A percentile compares a stretch with the other conserved stretches of the same genome.
phyloP scores from a whole-genome alignment of 164 flowering plant species.

The Pachysandra terminalis region DNA sequence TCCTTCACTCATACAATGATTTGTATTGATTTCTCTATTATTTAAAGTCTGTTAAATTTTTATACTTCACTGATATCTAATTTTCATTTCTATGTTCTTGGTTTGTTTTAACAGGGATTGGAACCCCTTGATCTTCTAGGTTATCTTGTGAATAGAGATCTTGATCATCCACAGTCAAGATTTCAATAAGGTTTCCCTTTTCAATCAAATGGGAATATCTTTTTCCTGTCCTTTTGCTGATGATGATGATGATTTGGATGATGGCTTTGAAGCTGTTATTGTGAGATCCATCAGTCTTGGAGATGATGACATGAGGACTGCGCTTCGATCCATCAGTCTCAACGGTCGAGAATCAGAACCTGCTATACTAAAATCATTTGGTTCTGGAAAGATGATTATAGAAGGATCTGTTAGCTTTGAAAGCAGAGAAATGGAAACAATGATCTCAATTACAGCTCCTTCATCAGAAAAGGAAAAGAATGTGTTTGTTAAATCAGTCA shows the following conservation, averaged over 20 bases:
- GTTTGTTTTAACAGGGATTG: slow-evolving; percentile 1
- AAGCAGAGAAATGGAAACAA: slow-evolving; percentile 24
- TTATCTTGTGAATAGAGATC: slow-evolving; percentile 4
- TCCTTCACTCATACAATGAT: neutral
- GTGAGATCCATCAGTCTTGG: slow-evolving; percentile 59
- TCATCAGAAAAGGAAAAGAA: slow-evolving; percentile 14
- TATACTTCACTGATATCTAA: neutral
- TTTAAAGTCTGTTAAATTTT: neutral
- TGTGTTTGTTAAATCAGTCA: slow-evolving; percentile 3
- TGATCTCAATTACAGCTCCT: slow-evolving; percentile 20
- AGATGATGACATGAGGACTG: slow-evolving; percentile 38
- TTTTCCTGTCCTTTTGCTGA: slow-evolving; percentile 54
- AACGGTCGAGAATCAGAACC: slow-evolving; percentile 41
- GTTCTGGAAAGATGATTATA: slow-evolving; percentile 34
- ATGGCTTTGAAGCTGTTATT: slow-evolving; percentile 36
- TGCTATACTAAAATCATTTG: slow-evolving; percentile 42
- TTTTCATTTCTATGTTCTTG: slow-evolving; percentile 3
- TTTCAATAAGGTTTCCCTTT: slow-evolving; percentile 10
- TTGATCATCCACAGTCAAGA: neutral
- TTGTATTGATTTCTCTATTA: neutral
- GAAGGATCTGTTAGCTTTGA: slow-evolving; percentile 36
- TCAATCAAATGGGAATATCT: slow-evolving; percentile 53
- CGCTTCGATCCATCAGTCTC: slow-evolving; percentile 51
- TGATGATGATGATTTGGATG: slow-evolving; percentile 35
- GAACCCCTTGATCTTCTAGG: slow-evolving; percentile 1